A percentile compares a stretch with the other conserved stretches of the same genome.
Conservation (phyloP, 2,329 filamentous ascomycete species). For the Colletotrichum tabaci region DNA sequence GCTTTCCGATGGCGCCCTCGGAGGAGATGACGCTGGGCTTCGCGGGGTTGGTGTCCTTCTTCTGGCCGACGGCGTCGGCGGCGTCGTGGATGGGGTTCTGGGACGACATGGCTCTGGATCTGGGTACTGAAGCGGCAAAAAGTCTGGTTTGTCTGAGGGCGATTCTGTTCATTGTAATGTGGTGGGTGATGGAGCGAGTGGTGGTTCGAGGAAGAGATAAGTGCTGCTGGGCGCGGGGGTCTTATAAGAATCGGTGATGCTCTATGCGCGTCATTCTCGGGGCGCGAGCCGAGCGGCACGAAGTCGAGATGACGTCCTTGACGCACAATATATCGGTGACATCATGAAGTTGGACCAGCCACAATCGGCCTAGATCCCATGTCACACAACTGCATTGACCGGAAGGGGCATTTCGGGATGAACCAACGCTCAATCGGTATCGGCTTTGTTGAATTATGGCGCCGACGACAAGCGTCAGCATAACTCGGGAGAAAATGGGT, state of each 20-base stretch:
- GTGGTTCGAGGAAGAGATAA: background rate
- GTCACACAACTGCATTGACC: background rate
- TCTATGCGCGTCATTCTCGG: conserved; percentile 24
- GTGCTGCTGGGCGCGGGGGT: background rate
- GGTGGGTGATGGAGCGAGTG: background rate
- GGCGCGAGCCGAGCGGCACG: background rate
- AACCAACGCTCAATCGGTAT: conserved; percentile 4
- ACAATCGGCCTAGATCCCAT: background rate
- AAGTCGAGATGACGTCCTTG: conserved; percentile 26
- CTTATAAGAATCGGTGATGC: conserved; percentile 2
- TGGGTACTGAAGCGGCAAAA: background rate
- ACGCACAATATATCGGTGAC: conserved; percentile 23
- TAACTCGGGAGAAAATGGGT: background rate
- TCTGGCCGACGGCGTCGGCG: conserved; percentile 19
- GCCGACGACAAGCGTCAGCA: background rate
- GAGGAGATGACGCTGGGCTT: conserved; percentile 38
- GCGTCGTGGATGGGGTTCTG: conserved; percentile 26
- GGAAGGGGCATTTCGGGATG: background rate
- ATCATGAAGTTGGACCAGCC: conserved; percentile 17
- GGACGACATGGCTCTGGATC: conserved; percentile 26
- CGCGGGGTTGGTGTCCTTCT: conserved; percentile 31
- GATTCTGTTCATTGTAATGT: background rate
- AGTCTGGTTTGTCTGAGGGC: background rate
- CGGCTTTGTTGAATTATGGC: background rate
- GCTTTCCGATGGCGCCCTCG: conserved; percentile 35